Evolutionary conservation across 345 rosid genomes (phyloP).

Genomic region (Boechera retrofracta): DNA sequence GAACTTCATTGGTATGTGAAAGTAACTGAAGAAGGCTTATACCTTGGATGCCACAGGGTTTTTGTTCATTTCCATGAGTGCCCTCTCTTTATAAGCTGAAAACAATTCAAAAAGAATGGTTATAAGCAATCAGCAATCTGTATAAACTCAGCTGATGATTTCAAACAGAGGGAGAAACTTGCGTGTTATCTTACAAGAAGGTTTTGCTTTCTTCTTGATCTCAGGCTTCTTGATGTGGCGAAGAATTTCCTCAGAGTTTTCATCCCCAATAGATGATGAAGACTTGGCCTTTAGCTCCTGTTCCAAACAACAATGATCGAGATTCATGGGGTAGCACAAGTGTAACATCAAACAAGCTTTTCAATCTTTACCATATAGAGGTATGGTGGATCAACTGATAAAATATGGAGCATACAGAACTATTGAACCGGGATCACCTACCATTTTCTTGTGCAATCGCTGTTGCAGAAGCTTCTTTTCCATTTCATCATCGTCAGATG

Average conservation of each 20-base stretch:
- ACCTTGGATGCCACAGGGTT: conserved; percentile 66
- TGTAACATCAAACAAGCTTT: conserved; percentile 9
- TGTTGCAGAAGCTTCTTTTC: conserved; percentile 58
- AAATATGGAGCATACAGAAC: conserved; percentile 10
- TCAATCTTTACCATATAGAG: conserved; percentile 2
- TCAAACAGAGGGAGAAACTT: conserved; percentile 28
- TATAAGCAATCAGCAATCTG: conserved; percentile 16
- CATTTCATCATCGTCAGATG: conserved; percentile 91
- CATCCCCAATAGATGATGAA: conserved; percentile 62
- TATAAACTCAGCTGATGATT: conserved; percentile 14
- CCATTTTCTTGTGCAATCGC: conserved; percentile 60
- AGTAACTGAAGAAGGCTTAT: conserved; percentile 33
- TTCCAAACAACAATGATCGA: conserved; percentile 33
- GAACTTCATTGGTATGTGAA: conserved; percentile 7
- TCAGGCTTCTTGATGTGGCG: conserved; percentile 80
- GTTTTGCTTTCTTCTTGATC: conserved; percentile 61
- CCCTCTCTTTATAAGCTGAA: conserved; percentile 60
- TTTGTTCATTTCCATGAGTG: conserved; percentile 53
- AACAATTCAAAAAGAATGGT: conserved; percentile 6
- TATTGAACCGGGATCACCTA: conserved; percentile 48
- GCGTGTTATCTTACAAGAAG: conserved; percentile 58
- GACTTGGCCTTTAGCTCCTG: conserved; percentile 64
- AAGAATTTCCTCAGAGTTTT: conserved; percentile 65
- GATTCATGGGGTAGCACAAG: conserved; percentile 23
- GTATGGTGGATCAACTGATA: conserved; percentile 16